Conservation (phyloP, 2,329 filamentous ascomycete genomes). For the Cytospora piceicola region DNA sequence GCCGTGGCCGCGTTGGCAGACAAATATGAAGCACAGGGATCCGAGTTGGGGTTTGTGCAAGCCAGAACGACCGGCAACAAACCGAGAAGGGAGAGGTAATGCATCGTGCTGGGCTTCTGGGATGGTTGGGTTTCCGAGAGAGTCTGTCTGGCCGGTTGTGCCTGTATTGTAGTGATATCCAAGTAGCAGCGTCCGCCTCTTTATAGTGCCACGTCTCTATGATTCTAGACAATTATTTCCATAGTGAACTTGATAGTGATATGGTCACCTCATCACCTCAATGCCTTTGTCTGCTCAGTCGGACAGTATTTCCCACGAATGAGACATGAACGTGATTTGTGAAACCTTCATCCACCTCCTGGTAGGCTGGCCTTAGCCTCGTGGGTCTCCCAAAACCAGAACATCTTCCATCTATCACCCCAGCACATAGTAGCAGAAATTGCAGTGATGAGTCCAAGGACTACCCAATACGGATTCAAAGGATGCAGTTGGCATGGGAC, state of each 20-base stretch:
- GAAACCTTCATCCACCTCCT: neutral
- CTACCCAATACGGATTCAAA: neutral
- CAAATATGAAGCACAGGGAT: conserved; percentile 42
- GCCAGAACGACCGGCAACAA: conserved; percentile 35
- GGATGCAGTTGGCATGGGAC: neutral
- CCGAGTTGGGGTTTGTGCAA: conserved; percentile 38
- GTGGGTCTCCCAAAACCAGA: neutral
- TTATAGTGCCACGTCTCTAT: neutral
- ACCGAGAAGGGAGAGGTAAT: conserved; percentile 32
- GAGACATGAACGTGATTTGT: neutral
- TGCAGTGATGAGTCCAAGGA: neutral
- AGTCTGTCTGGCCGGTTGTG: neutral
- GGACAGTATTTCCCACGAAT: neutral
- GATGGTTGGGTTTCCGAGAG: neutral
- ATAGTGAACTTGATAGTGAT: neutral
- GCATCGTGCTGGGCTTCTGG: conserved; percentile 26
- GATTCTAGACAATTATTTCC: neutral
- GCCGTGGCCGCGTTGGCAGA: conserved; percentile 39
- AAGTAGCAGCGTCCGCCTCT: neutral
- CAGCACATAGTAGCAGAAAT: neutral
- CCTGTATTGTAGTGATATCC: neutral
- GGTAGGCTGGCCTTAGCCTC: no score
- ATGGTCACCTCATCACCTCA: neutral
- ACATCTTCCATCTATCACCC: neutral
- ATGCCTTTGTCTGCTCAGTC: neutral